Evolutionary conservation across 805 yeast genomes (phyloP).

Genomic region (Candida palmyrensis): DNA sequence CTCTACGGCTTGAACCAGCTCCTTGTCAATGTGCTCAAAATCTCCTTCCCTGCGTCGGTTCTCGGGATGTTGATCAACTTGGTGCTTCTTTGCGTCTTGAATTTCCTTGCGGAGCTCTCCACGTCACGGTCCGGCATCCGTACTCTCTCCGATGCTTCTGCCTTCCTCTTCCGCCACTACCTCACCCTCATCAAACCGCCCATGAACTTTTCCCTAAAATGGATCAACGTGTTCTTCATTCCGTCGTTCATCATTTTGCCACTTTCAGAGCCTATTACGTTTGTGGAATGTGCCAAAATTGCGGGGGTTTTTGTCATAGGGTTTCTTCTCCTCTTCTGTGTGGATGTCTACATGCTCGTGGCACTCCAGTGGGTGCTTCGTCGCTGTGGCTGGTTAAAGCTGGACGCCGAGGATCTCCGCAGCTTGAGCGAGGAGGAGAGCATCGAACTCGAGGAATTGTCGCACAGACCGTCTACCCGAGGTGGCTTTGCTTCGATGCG

Average conservation of each 20-base stretch:
- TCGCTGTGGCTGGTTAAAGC: conserved; percentile 8
- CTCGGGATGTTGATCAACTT: conserved; percentile 62
- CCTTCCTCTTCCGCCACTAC: conserved; percentile 24
- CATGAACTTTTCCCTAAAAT: conserved; percentile 61
- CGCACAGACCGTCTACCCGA: conserved; percentile 4
- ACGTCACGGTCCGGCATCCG: conserved; percentile 15
- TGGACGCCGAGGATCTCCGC: conserved; percentile 6
- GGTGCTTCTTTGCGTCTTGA: conserved; percentile 35
- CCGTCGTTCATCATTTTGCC: conserved; percentile 75
- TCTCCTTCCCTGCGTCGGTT: conserved; percentile 67
- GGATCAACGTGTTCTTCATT: conserved; percentile 77
- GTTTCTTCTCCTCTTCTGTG: conserved; percentile 44
- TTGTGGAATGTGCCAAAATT: conserved; percentile 65
- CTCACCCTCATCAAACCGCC: conserved; percentile 49
- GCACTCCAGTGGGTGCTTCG: conserved; percentile 16
- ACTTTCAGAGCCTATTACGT: conserved; percentile 57
- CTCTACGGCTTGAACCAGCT: conserved; percentile 52
- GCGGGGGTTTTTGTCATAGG: conserved; percentile 73
- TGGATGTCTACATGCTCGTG: conserved; percentile 36
- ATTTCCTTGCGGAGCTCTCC: conserved; percentile 14
- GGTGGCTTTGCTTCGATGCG: conserved; percentile 19
- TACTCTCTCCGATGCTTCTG: conserved; percentile 9
- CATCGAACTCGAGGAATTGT: neutral
- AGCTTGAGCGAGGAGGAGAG: conserved; percentile 5
- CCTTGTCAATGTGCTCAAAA: conserved; percentile 36